Evolutionary conservation across 1,284 basidiomycete genomes (phyloP).

Genomic region (Singerocomus inundabilis): DNA sequence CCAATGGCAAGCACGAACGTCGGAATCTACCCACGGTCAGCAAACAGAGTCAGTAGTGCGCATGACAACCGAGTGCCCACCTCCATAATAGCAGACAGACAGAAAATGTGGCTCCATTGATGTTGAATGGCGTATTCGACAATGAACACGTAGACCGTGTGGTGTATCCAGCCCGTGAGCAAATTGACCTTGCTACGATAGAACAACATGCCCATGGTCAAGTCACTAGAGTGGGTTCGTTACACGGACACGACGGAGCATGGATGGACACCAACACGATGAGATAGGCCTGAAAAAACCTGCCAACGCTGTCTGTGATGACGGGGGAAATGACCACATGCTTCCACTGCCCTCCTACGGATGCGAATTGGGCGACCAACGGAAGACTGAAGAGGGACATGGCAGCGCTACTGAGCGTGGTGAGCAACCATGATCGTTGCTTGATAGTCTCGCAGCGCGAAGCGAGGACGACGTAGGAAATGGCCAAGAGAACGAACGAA

Average conservation of each 20-base stretch:
- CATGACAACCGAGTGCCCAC: slow-evolving; percentile 22
- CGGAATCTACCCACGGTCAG: slow-evolving; percentile 41
- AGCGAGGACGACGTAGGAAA: slow-evolving; percentile 37
- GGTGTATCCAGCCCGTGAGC: slow-evolving; percentile 62
- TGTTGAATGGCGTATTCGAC: slow-evolving; percentile 43
- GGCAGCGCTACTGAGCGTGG: slow-evolving; percentile 40
- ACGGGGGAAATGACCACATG: slow-evolving; percentile 22
- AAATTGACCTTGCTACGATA: slow-evolving; percentile 47
- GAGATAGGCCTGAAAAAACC: slow-evolving; percentile 51
- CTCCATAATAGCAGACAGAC: slow-evolving; percentile 54
- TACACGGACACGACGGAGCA: slow-evolving; percentile 13
- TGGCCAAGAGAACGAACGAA: slow-evolving; percentile 27
- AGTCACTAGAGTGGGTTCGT: slow-evolving; percentile 34
- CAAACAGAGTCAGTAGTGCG: too few species aligned
- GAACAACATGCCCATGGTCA: slow-evolving; percentile 37
- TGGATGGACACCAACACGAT: slow-evolving; percentile 35
- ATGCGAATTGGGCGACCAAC: slow-evolving; percentile 42
- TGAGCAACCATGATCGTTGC: slow-evolving; percentile 54
- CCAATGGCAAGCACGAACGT: slow-evolving; percentile 55
- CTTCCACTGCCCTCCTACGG: slow-evolving; percentile 34
- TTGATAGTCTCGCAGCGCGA: slow-evolving; percentile 39
- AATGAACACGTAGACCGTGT: slow-evolving; percentile 50
- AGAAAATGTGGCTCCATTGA: slow-evolving; percentile 47
- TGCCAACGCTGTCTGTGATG: slow-evolving; percentile 29
- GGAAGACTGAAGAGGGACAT: slow-evolving; percentile 52